A percentile compares a stretch with the other conserved stretches of the same genome.
Evolutionary conservation across 306 rosid species (phyloP).

Genomic region (Heteromeles arbutifolia): DNA sequence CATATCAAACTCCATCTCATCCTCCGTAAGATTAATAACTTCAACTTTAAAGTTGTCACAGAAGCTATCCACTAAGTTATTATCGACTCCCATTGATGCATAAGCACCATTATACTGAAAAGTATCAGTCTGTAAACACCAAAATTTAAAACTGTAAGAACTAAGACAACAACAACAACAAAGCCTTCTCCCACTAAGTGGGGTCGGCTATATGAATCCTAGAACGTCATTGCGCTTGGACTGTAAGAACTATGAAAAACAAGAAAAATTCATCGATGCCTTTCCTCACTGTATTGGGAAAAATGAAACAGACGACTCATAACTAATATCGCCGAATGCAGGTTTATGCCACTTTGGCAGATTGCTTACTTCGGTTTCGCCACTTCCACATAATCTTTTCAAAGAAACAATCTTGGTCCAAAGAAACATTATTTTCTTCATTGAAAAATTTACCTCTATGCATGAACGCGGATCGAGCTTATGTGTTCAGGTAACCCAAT

Average conservation of each 20-base stretch:
- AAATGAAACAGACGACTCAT: background rate
- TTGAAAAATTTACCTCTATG: background rate
- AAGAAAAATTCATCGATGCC: background rate
- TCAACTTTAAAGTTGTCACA: conserved; percentile 65
- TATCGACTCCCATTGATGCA: conserved; percentile 62
- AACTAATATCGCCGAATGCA: background rate
- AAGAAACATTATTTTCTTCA: background rate
- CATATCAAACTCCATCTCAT: conserved; percentile 85
- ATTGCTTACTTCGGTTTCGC: background rate
- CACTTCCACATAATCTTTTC: background rate
- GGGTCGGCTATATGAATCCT: too few species aligned
- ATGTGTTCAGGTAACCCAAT: background rate
- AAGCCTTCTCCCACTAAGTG: too few species aligned
- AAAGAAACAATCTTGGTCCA: background rate
- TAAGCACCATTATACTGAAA: conserved; percentile 79
- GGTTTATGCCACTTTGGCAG: background rate
- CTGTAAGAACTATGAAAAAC: too few species aligned
- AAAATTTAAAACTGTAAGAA: conserved; percentile 1
- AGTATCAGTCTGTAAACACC: conserved; percentile 71
- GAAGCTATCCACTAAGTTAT: conserved; percentile 58
- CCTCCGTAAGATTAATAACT: conserved; percentile 46
- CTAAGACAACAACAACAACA: too few species aligned
- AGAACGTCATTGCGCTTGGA: too few species aligned
- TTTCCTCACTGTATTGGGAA: background rate
- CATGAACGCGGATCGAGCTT: background rate